phyloP scores from a whole-genome alignment of 805 yeast species.

The Saccharomycopsis lassenensis region DNA sequence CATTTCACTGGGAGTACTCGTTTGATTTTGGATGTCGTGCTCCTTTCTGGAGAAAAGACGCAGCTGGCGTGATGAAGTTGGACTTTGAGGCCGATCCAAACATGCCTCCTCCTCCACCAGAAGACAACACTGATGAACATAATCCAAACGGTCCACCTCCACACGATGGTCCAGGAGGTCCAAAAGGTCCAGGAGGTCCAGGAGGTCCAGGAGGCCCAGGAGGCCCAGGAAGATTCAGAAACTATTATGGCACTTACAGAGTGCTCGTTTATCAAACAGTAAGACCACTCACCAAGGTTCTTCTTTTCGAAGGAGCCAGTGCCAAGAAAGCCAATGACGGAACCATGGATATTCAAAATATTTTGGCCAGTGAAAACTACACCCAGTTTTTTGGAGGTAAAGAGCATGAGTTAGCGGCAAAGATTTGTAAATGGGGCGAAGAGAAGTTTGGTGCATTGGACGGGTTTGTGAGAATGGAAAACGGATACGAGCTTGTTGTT shows the following conservation, averaged over 20 bases:
- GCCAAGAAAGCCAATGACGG: constrained; percentile 51
- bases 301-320: constrained; percentile 56
- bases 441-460: constrained; percentile 39
- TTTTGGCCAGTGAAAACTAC: constrained; percentile 29
- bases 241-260: too few relatives aligned
- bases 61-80: not conserved
- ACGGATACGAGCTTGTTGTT: constrained; percentile 50
- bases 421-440: constrained; percentile 47
- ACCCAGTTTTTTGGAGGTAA: constrained; percentile 20
- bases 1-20: constrained; percentile 54
- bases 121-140: not conserved
- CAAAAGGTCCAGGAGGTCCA: constrained; percentile 3
- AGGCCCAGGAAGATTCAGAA: constrained; percentile 14
- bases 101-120: not conserved
- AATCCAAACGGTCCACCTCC: not conserved
- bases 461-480: constrained; percentile 47
- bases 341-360: constrained; percentile 48
- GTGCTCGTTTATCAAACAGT: constrained; percentile 32
- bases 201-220: constrained; percentile 15
- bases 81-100: not conserved
- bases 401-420: constrained; percentile 37
- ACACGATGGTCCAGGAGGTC: constrained; percentile 12
- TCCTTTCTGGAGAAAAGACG: constrained; percentile 4
- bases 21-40: constrained; percentile 29
- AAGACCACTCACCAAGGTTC: constrained; percentile 36